Conservation (phyloP, 805 yeast species). For the Ogataea sp. region DNA sequence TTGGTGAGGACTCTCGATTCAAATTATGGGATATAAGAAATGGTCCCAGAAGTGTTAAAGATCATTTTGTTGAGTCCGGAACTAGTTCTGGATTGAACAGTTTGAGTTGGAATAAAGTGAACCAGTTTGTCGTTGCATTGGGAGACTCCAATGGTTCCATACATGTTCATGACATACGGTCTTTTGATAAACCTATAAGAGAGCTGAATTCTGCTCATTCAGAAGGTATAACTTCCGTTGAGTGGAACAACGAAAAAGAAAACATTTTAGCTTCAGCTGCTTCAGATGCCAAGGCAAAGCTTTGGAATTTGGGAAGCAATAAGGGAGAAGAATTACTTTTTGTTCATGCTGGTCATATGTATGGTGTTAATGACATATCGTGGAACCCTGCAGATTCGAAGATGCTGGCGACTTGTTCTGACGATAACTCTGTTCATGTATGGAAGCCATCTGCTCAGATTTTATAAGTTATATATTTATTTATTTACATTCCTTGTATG, state of each 20-base stretch:
- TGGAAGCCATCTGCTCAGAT: slow-evolving; percentile 53
- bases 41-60: slow-evolving; percentile 1
- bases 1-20: slow-evolving; percentile 54
- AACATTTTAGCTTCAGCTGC: slow-evolving; percentile 58
- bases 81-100: slow-evolving; percentile 43
- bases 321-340: slow-evolving; percentile 33
- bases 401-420: slow-evolving; percentile 70
- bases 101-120: slow-evolving; percentile 50
- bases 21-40: slow-evolving; percentile 48
- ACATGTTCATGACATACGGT: slow-evolving; percentile 60
- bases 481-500: too few species aligned
- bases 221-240: slow-evolving; percentile 53
- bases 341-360: slow-evolving; percentile 78
- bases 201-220: slow-evolving; percentile 29
- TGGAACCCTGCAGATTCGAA: slow-evolving; percentile 74
- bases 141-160: slow-evolving; percentile 57
- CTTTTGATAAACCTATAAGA: slow-evolving; percentile 22
- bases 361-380: slow-evolving; percentile 75
- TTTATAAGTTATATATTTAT: too few species aligned
- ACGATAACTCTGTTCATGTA: slow-evolving; percentile 80
- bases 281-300: slow-evolving; percentile 52
- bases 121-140: slow-evolving; percentile 51
- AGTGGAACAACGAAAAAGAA: slow-evolving; percentile 60
- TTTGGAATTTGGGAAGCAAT: slow-evolving; percentile 44
- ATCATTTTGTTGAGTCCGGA: too few species aligned